phyloP scores from a whole-genome alignment of 257 asterid species.

The Nicotiana otophora region DNA sequence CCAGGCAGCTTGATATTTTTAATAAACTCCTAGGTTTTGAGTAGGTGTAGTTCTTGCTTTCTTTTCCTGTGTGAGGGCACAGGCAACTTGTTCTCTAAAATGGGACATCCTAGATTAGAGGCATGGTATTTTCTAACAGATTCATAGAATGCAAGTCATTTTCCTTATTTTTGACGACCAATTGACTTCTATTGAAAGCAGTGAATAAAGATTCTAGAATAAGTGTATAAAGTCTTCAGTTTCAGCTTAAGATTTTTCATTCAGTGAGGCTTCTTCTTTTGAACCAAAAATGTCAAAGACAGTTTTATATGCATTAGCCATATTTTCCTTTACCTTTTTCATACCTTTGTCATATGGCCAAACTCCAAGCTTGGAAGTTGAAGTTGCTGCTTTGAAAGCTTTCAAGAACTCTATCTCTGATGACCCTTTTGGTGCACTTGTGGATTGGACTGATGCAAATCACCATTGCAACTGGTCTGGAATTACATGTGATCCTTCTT shows the following conservation, averaged over 20 bases:
- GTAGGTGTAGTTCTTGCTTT: background rate
- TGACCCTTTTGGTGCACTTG: slow-evolving; percentile 50
- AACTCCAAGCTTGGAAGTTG: slow-evolving; percentile 15
- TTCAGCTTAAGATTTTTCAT: background rate
- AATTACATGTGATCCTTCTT: slow-evolving; percentile 39
- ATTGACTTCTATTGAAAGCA: background rate
- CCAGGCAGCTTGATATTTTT: background rate
- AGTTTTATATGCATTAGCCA: slow-evolving; percentile 16
- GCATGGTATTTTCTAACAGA: background rate
- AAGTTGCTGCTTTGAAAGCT: slow-evolving; percentile 49
- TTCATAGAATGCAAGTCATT: slow-evolving; percentile 1
- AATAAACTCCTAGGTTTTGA: background rate
- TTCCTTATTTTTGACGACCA: background rate
- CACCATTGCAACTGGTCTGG: slow-evolving; percentile 84
- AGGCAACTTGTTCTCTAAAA: background rate
- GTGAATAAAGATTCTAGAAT: fast-evolving
- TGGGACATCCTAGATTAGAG: background rate
- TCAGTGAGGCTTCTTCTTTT: background rate
- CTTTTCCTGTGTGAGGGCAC: background rate
- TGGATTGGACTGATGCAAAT: slow-evolving; percentile 45
- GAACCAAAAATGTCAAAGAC: slow-evolving; percentile 17
- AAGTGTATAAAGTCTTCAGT: slow-evolving; percentile 1
- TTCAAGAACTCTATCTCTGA: slow-evolving; percentile 42
- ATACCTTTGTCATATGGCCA: slow-evolving; percentile 21
- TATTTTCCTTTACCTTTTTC: slow-evolving; percentile 23